Conservation (phyloP, 768 basidiomycete species). For the Boletus subparvulus region DNA sequence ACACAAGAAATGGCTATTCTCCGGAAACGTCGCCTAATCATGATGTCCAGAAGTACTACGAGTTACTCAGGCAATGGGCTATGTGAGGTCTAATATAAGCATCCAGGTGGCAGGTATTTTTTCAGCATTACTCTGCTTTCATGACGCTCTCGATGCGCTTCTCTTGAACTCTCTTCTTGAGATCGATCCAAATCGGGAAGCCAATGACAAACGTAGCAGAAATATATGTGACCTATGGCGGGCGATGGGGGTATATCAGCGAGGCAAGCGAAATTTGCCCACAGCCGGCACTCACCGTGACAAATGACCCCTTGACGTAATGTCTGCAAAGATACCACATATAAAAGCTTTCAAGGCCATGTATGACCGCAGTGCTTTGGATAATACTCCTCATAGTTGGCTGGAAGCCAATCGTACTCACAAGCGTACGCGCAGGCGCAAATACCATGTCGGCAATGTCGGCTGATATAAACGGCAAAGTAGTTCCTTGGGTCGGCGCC, state of each 20-base stretch:
- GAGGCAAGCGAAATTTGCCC: not conserved
- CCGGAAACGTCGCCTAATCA: no score
- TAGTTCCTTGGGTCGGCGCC: constrained; percentile 21
- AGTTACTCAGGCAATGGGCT: not conserved
- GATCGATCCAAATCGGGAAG: constrained; percentile 50
- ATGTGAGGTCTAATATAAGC: not conserved
- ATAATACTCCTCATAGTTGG: constrained; percentile 10
- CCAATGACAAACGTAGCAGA: constrained; percentile 52
- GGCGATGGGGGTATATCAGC: not conserved
- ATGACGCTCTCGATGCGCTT: constrained; percentile 78
- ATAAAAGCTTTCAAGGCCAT: constrained; percentile 30
- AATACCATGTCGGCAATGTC: constrained; percentile 15
- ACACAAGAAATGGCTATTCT: not conserved
- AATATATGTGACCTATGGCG: constrained; percentile 52
- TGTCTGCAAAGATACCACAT: constrained; percentile 29
- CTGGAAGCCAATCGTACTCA: constrained; percentile 15
- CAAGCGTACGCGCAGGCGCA: constrained; percentile 19
- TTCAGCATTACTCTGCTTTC: constrained; percentile 54
- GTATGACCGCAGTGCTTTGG: constrained; percentile 9
- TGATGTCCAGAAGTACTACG: not conserved
- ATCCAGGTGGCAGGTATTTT: not conserved
- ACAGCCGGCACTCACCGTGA: constrained; percentile 15
- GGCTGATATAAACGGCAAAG: constrained; percentile 17
- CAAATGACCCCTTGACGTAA: constrained; percentile 22
- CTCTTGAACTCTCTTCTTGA: constrained; percentile 59